phyloP scores from a whole-genome alignment of 163 green algal genomes.

The Botryococcus braunii region DNA sequence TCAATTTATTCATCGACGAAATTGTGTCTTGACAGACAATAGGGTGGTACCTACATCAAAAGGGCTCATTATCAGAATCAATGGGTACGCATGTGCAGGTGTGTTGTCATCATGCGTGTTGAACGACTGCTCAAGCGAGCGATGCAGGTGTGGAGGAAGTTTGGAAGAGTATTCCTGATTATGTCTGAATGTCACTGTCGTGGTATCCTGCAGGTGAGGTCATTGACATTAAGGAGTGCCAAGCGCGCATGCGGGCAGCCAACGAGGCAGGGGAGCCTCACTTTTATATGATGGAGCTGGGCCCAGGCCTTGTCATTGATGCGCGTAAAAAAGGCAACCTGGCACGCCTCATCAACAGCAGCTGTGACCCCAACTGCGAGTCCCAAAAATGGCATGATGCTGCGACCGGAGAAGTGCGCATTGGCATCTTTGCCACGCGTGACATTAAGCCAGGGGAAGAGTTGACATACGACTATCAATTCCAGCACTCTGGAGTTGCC shows the following conservation, averaged over 20 bases:
- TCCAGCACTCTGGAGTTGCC: constrained; percentile 69
- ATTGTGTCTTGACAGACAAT: too few relatives aligned
- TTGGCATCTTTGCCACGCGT: constrained; percentile 75
- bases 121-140: too few relatives aligned
- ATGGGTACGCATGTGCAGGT: too few relatives aligned
- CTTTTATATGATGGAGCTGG: constrained; percentile 92
- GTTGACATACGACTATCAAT: constrained; percentile 90
- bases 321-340: constrained; percentile 70
- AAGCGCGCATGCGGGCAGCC: constrained; percentile 32
- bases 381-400: constrained; percentile 87
- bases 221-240: constrained; percentile 30
- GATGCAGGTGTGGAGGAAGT: too few relatives aligned
- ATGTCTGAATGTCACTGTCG: background rate
- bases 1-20: too few relatives aligned
- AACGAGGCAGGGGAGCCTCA: constrained; percentile 47
- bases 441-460: constrained; percentile 70
- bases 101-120: too few relatives aligned
- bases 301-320: constrained; percentile 71
- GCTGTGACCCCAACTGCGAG: constrained; percentile 86
- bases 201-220: constrained; percentile 26
- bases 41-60: too few relatives aligned
- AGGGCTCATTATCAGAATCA: too few relatives aligned
- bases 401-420: constrained; percentile 47
- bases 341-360: constrained; percentile 81
- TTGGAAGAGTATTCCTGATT: too few relatives aligned